A percentile compares a stretch with the other conserved stretches of the same genome.
Conservation (phyloP, 176 grass and related monocot genomes). For the Phyllostachys edulis region DNA sequence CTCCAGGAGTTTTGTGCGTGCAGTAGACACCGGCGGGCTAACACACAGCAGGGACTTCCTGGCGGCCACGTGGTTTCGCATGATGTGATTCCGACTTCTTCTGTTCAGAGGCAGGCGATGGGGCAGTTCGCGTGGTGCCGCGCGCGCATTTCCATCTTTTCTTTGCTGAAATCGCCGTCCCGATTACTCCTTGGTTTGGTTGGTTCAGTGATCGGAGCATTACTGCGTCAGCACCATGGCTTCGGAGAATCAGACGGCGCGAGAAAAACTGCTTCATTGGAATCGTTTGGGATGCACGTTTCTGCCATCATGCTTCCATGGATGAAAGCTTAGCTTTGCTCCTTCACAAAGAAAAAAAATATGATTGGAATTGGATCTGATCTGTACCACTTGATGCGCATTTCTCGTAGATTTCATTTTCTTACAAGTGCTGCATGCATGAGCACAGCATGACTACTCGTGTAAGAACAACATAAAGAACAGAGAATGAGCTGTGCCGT, state of each 20-base stretch:
- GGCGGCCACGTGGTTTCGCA: too few species aligned
- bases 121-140: constrained; percentile 29
- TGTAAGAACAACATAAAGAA: not conserved
- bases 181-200: too few species aligned
- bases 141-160: not conserved
- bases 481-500: too few species aligned
- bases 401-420: not conserved
- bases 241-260: not conserved
- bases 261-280: not conserved
- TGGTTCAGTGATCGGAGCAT: not conserved
- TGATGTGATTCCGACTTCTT: too few species aligned
- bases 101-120: not conserved
- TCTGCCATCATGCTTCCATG: constrained; percentile 2
- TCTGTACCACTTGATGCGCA: not conserved
- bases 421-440: not conserved
- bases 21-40: too few species aligned
- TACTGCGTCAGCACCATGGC: not conserved
- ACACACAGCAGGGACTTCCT: too few species aligned
- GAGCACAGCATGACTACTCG: not conserved
- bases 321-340: too few species aligned
- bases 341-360: too few species aligned
- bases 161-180: too few species aligned
- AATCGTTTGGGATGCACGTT: not conserved
- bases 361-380: not conserved
- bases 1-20: too few species aligned